These are phyloP conservation scores for Fraxinus platypoda DNA, from an alignment of 305 asterid genomes.

Conservation along the genomic window DNA sequence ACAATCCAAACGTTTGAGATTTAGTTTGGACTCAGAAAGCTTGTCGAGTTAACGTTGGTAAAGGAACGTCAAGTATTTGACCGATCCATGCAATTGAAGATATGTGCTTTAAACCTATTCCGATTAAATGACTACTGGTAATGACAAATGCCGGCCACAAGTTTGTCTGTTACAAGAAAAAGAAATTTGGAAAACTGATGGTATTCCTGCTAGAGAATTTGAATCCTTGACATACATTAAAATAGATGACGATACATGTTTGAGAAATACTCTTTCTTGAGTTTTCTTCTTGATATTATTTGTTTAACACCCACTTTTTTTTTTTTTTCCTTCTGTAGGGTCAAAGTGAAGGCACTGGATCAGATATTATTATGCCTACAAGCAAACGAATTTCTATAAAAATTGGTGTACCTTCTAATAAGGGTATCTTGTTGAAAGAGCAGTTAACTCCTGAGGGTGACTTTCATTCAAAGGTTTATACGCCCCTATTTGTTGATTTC, in stretches of 20 bases:
- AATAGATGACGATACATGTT: neutral
- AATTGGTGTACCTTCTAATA: conserved; percentile 11
- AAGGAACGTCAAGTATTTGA: neutral
- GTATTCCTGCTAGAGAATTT: neutral
- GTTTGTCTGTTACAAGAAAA: neutral
- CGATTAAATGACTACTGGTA: neutral
- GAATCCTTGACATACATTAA: neutral
- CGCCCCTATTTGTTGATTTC: conserved; percentile 6
- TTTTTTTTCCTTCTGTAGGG: conserved; percentile 26
- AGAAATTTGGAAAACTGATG: neutral
- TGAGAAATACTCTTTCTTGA: neutral
- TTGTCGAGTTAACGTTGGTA: neutral
- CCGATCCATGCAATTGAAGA: neutral
- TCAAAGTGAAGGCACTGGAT: conserved; percentile 16
- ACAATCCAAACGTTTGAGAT: neutral
- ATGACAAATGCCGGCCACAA: neutral
- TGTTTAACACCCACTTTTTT: neutral
- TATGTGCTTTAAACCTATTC: neutral
- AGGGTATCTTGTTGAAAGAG: conserved; percentile 31
- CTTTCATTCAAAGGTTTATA: conserved; percentile 44
- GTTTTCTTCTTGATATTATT: conserved; percentile 3
- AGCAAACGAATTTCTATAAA: conserved; percentile 16
- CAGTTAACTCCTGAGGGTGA: conserved; percentile 34
- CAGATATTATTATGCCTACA: conserved; percentile 20
- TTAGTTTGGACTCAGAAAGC: neutral